A percentile compares a stretch with the other conserved stretches of the same genome.
These are phyloP conservation scores for Talinum fruticosum DNA, from an alignment of 148 eudicot genomes.

Conservation along the genomic window DNA sequence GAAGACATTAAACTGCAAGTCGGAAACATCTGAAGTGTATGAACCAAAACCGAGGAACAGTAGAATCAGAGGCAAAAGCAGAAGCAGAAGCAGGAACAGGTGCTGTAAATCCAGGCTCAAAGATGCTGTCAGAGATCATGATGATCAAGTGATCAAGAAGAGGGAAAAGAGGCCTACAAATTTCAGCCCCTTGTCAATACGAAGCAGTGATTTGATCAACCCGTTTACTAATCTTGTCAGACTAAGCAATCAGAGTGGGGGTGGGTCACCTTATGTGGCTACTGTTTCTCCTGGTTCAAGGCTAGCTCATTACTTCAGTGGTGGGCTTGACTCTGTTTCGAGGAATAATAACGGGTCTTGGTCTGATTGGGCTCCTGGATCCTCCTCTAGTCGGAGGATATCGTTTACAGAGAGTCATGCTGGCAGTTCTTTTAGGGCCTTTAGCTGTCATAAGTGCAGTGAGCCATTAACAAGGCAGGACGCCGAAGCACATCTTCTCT, in stretches of 20 bases:
- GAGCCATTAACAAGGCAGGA: slow-evolving; percentile 53
- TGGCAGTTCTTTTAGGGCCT: slow-evolving; percentile 28
- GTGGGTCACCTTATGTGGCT: slow-evolving; percentile 31
- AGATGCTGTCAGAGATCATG: slow-evolving; percentile 33
- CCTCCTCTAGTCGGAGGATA: slow-evolving; percentile 11
- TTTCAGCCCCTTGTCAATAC: slow-evolving; percentile 49
- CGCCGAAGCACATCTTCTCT: slow-evolving; percentile 59
- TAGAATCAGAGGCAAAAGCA: not conserved
- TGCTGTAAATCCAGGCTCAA: slow-evolving; percentile 25
- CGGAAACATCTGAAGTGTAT: slow-evolving; percentile 29
- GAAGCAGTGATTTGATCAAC: slow-evolving; percentile 56
- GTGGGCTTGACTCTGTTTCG: slow-evolving; percentile 22
- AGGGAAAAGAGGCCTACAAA: slow-evolving; percentile 16
- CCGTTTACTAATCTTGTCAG: slow-evolving; percentile 57
- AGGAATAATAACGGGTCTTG: slow-evolving; percentile 15
- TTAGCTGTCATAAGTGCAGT: slow-evolving; percentile 55
- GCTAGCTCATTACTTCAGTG: slow-evolving; percentile 7
- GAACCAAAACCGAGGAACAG: slow-evolving; percentile 25
- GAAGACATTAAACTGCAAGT: slow-evolving; percentile 34
- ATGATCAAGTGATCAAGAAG: slow-evolving; percentile 24
- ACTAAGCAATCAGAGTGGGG: slow-evolving; percentile 18
- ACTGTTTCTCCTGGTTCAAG: slow-evolving; percentile 18
- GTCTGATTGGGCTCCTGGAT: not conserved
- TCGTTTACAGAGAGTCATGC: slow-evolving; percentile 7
- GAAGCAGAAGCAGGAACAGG: not conserved